A percentile compares a stretch with the other conserved stretches of the same genome.
These are phyloP conservation scores for Ganoderma lucidum DNA, from an alignment of 1,284 basidiomycete species.

Conservation along the genomic window DNA sequence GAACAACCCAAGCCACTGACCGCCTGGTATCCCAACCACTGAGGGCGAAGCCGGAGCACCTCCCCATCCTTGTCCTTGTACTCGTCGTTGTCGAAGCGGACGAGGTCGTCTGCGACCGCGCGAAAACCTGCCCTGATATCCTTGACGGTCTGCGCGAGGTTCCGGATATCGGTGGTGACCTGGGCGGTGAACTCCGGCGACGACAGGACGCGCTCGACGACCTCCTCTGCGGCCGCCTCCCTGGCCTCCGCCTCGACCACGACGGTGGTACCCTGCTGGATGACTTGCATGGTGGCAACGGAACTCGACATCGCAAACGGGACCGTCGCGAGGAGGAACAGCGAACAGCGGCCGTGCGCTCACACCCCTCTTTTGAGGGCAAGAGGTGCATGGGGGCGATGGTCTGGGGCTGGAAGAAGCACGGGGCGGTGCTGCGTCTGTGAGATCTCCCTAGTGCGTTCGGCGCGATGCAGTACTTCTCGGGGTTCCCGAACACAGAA, in stretches of 20 bases:
- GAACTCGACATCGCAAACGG: neutral
- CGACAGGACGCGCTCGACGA: neutral
- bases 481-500: neutral
- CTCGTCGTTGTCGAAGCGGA: neutral
- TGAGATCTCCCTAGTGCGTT: neutral
- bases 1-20: neutral
- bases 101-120: neutral
- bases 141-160: constrained; percentile 1
- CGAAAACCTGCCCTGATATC: neutral
- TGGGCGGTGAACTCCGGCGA: neutral
- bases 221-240: neutral
- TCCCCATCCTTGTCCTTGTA: neutral
- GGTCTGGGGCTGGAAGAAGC: neutral
- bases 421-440: neutral
- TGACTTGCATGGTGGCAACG: neutral
- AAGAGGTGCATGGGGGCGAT: neutral
- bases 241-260: neutral
- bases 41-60: constrained; percentile 6
- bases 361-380: neutral
- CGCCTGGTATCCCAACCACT: neutral
- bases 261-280: neutral
- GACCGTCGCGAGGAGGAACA: neutral
- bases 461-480: neutral
- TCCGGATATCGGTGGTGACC: neutral
- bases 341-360: neutral